These are phyloP conservation scores for Candida parachauliodes DNA, from an alignment of 805 yeast genomes.

Conservation along the genomic window DNA sequence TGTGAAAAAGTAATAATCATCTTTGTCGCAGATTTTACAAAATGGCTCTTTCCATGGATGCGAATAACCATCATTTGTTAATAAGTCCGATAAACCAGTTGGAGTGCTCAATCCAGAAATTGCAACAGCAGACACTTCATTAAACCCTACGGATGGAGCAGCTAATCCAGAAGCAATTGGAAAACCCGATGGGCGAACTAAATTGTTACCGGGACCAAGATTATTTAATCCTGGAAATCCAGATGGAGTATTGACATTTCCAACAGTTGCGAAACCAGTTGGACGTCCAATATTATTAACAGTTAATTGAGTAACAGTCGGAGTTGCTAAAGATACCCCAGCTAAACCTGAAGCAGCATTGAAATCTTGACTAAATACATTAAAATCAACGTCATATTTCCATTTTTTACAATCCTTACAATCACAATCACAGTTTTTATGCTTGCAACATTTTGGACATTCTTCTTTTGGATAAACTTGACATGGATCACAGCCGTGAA, in stretches of 20 bases:
- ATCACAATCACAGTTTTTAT: background rate
- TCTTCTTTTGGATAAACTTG: constrained; percentile 1
- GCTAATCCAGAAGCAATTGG: background rate
- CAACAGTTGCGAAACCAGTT: background rate
- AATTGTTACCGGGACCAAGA: background rate
- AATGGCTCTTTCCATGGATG: background rate
- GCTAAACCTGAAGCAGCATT: background rate
- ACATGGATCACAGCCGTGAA: constrained; percentile 1
- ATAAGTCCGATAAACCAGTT: background rate
- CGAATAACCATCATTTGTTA: too few species aligned
- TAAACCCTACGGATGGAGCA: background rate
- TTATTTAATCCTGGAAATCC: background rate
- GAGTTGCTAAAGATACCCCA: background rate
- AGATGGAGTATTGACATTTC: background rate
- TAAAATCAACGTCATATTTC: background rate
- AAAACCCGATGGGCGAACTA: background rate
- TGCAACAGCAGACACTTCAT: background rate
- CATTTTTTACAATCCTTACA: background rate
- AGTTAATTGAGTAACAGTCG: background rate
- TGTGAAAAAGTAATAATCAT: constrained; percentile 28
- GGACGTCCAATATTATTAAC: too few species aligned
- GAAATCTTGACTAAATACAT: background rate
- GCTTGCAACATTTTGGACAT: background rate
- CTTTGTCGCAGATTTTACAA: constrained; percentile 3
- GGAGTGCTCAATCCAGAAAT: background rate